Conservation (phyloP, 768 basidiomycete species). For the Russula foetens region DNA sequence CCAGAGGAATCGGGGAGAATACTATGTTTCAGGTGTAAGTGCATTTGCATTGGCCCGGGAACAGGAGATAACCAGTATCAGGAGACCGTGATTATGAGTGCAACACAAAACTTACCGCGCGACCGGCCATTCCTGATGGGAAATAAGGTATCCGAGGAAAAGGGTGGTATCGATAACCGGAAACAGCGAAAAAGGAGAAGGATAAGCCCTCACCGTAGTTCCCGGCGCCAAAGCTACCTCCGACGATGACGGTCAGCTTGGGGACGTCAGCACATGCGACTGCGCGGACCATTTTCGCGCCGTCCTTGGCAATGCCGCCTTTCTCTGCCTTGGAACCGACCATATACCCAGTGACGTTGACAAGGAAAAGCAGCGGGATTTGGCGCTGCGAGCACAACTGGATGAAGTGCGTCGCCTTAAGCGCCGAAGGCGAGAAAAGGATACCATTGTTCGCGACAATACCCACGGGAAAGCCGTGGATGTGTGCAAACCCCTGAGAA, state of each 20-base stretch:
- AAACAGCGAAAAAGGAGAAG: not conserved
- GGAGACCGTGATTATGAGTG: not conserved
- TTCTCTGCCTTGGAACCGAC: conserved; percentile 92
- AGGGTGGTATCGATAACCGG: not conserved
- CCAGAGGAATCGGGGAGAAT: conserved; percentile 92
- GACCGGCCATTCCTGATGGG: conserved; percentile 75
- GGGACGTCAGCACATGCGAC: conserved; percentile 92
- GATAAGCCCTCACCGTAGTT: conserved; percentile 64
- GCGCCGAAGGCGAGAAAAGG: conserved; percentile 84
- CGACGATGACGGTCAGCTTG: conserved; percentile 88
- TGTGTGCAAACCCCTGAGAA: conserved; percentile 77
- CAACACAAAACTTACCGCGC: conserved; percentile 57
- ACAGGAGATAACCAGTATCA: not conserved
- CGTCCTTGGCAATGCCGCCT: conserved; percentile 93
- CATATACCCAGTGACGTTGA: conserved; percentile 98
- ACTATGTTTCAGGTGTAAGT: conserved; percentile 37
- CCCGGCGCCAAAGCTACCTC: conserved; percentile 91
- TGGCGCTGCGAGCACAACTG: conserved; percentile 86
- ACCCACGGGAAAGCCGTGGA: conserved; percentile 86
- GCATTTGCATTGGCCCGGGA: not conserved
- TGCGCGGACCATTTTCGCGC: conserved; percentile 95
- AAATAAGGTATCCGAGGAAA: too few species aligned
- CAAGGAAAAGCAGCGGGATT: conserved; percentile 87
- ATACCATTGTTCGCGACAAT: conserved; percentile 95
- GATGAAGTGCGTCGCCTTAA: conserved; percentile 95